Evolutionary conservation across 495 filamentous ascomycete genomes (phyloP).

Genomic region (Annulohypoxylon nitens): DNA sequence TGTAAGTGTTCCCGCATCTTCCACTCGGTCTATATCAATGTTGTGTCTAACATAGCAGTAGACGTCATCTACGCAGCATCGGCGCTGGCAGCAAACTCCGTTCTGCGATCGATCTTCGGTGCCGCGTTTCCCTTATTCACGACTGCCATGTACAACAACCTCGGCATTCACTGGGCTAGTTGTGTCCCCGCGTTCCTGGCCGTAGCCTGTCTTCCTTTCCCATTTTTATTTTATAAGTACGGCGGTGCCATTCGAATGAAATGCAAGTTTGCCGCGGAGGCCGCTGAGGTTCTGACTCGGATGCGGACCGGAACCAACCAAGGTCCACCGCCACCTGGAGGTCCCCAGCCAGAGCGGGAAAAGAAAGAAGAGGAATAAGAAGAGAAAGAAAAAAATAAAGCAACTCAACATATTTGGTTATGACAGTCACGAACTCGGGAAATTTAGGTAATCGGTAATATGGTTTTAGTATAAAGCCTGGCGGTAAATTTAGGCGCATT

Average conservation of each 20-base stretch:
- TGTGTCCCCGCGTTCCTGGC: conserved; percentile 83
- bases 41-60: conserved; percentile 19
- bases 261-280: conserved; percentile 82
- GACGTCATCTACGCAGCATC: conserved; percentile 85
- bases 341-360: neutral
- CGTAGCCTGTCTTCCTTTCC: conserved; percentile 81
- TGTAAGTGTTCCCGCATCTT: conserved; percentile 47
- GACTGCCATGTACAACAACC: conserved; percentile 76
- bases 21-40: neutral
- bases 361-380: conserved; percentile 13
- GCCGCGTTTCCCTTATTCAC: conserved; percentile 91
- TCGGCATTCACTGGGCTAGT: conserved; percentile 87
- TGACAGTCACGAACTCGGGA: neutral
- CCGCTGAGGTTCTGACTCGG: conserved; percentile 63
- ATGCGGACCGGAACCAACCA: conserved; percentile 34
- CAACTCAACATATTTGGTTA: neutral
- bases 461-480: neutral
- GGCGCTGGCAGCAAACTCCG: conserved; percentile 81
- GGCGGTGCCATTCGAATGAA: conserved; percentile 72
- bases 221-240: conserved; percentile 84
- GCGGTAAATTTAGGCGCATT: conserved; percentile 3
- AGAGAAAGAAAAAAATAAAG: neutral
- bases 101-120: conserved; percentile 75
- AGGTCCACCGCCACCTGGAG: neutral
- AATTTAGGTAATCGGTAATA: neutral